Conservation (phyloP, 2,329 filamentous ascomycete species). For the Akanthomyces muscarius region DNA sequence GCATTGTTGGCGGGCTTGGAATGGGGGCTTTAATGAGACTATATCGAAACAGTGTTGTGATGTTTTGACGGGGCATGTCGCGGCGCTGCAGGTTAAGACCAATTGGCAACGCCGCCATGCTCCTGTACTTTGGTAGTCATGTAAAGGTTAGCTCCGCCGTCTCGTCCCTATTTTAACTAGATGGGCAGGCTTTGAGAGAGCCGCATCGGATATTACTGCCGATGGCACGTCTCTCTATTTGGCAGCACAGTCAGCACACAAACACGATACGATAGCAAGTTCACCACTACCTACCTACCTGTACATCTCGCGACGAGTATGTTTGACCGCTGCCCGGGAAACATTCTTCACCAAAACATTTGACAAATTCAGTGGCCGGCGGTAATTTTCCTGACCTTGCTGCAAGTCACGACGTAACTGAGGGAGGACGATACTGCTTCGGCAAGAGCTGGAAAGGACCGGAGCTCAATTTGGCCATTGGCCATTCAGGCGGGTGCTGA, state of each 20-base stretch:
- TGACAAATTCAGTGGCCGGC: neutral
- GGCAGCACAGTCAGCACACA: conserved; percentile 6
- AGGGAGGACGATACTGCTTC: neutral
- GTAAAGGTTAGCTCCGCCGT: neutral
- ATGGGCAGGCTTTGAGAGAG: neutral
- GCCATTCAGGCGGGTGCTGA: neutral
- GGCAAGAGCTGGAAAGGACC: neutral
- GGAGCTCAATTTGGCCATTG: neutral
- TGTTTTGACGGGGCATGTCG: neutral
- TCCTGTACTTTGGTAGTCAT: too few relatives aligned
- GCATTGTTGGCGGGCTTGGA: neutral
- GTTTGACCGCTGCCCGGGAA: neutral
- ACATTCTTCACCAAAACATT: neutral
- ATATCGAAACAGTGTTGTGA: neutral
- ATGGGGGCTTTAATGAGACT: neutral
- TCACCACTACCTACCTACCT: neutral
- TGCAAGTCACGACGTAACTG: neutral
- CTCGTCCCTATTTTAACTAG: neutral
- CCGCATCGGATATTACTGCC: conserved; percentile 11
- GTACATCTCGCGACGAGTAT: neutral
- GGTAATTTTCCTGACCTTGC: neutral
- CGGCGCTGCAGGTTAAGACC: too few relatives aligned
- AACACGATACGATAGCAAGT: neutral
- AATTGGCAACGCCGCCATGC: too few relatives aligned
- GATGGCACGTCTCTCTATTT: neutral